Evolutionary conservation across 1,284 basidiomycete species (phyloP), one percentile per base, ranked within the genome.

Genomic region (Trichosporon faecale): DNA sequence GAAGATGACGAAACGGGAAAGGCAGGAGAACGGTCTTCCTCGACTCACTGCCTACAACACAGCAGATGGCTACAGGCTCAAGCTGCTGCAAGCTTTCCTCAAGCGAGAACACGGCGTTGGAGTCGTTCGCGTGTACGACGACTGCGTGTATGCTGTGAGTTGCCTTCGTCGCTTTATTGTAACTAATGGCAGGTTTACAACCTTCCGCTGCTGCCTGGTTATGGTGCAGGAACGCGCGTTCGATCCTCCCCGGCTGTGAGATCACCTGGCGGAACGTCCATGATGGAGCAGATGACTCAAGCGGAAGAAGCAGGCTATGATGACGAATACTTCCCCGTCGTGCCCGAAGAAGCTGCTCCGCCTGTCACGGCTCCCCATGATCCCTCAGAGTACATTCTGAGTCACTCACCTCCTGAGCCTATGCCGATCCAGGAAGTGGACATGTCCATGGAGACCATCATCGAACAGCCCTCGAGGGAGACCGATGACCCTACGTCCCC

Each of bases 61-160:
- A 6, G 92, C 92, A 2, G 91, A 94, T 73, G 87, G 87, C 1
- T 90, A 94, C 79, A 89, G 89, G 76, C 90, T 92, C 87, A 94
- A 93, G 80, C 83, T 91, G 0, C 83, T 95, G 23, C 81, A 83
- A 7, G 90, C 90, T 6, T 97, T 95, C 77, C 80, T 97, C 79
- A 95, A 95, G 81, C 86, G 95, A 67, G 95, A 98, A 79, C 95
- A 98, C 79, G 95, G 95, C 67, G 94, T 96, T 11, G 86, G 88
- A 0, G 94, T 95, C 0, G 81, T 84, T 4, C 86, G 95, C 68
- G 88, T 94, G 1, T 98, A 93, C 78, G 95, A 98, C 79, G 95
- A 98, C 82, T 95, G 94, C 2, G 85, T 94, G 73, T 98, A 95
- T 84, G 92, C 90, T 65, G 93, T 95, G 73, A 83, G 91, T 88